Percentiles rank a stretch among this genome's conserved stretches.
Evolutionary conservation across 345 rosid genomes (phyloP).

Genomic region (Rhodomyrtus tomentosa): DNA sequence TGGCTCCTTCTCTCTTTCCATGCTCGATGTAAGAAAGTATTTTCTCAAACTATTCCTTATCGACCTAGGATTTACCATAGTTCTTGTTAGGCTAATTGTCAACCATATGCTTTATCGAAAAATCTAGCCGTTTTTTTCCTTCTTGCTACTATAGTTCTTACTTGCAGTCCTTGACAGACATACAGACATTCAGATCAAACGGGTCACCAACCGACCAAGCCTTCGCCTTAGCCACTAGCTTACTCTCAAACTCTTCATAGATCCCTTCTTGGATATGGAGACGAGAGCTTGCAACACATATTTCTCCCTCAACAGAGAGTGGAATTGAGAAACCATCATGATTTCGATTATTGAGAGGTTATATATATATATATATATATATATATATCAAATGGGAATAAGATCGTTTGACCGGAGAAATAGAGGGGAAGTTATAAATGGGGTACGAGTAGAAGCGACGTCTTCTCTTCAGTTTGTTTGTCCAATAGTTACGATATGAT

Average conservation of each 20-base stretch:
- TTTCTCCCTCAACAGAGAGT: constrained; percentile 40
- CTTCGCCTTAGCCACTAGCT: constrained; percentile 33
- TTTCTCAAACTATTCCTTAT: constrained; percentile 3
- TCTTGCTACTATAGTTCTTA: background rate
- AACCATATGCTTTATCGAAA: background rate
- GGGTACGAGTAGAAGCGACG: no score
- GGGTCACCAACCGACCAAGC: constrained; percentile 63
- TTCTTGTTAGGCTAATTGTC: background rate
- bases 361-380: no score
- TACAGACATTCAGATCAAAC: constrained; percentile 26
- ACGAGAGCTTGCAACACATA: constrained; percentile 66
- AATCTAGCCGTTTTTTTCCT: background rate
- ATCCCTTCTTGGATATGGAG: constrained; percentile 45
- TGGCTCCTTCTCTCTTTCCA: no score
- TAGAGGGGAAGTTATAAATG: no score
- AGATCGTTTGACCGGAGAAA: no score
- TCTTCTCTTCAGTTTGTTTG: no score
- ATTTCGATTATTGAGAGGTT: background rate
- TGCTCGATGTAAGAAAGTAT: no score
- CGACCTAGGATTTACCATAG: constrained; percentile 18
- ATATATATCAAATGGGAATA: no score
- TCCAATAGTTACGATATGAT: no score
- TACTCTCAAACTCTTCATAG: no score
- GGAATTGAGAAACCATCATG: background rate
- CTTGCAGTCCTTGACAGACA: constrained; percentile 63